Percentiles rank a stretch among this genome's conserved stretches.
Conservation (phyloP, 2,329 filamentous ascomycete species). For the Tolypocladium paradoxum region DNA sequence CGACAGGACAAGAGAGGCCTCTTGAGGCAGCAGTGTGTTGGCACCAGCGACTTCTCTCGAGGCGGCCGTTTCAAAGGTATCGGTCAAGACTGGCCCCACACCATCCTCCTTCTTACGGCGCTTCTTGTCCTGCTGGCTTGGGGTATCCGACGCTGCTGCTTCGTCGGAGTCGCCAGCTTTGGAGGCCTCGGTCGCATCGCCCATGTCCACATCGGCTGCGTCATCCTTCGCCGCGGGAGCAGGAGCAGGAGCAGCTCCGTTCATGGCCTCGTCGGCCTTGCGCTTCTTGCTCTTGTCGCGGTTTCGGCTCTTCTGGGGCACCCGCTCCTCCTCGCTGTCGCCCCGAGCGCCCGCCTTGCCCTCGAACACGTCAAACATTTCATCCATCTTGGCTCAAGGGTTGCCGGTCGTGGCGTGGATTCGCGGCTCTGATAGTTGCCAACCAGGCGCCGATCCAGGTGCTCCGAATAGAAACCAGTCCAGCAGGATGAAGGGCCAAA, state of each 20-base stretch:
- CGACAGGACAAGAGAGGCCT: slow-evolving; percentile 69
- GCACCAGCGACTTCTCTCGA: slow-evolving; percentile 81
- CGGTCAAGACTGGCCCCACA: slow-evolving; percentile 69
- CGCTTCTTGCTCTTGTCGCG: slow-evolving; percentile 68
- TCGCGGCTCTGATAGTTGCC: neutral
- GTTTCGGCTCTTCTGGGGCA: slow-evolving; percentile 39
- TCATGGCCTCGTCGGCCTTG: slow-evolving; percentile 71
- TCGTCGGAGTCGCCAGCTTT: slow-evolving; percentile 22
- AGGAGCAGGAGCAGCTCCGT: slow-evolving; percentile 26
- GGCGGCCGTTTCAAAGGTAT: slow-evolving; percentile 90
- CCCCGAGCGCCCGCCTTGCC: slow-evolving; percentile 37
- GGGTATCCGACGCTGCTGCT: slow-evolving; percentile 29
- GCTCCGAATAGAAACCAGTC: neutral
- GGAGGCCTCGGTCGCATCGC: slow-evolving; percentile 31
- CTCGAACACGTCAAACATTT: slow-evolving; percentile 75
- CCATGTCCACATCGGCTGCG: slow-evolving; percentile 20
- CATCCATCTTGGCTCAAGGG: slow-evolving; percentile 46
- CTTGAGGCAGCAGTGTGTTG: slow-evolving; percentile 53
- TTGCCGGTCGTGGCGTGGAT: neutral
- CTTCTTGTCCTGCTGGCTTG: slow-evolving; percentile 49
- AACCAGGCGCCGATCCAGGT: neutral
- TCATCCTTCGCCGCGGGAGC: slow-evolving; percentile 6
- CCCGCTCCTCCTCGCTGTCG: slow-evolving; percentile 32
- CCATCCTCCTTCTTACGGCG: slow-evolving; percentile 53
- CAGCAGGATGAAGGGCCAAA: neutral